Evolutionary conservation across 768 basidiomycete species (phyloP).

Genomic region (Obba rivulosa): DNA sequence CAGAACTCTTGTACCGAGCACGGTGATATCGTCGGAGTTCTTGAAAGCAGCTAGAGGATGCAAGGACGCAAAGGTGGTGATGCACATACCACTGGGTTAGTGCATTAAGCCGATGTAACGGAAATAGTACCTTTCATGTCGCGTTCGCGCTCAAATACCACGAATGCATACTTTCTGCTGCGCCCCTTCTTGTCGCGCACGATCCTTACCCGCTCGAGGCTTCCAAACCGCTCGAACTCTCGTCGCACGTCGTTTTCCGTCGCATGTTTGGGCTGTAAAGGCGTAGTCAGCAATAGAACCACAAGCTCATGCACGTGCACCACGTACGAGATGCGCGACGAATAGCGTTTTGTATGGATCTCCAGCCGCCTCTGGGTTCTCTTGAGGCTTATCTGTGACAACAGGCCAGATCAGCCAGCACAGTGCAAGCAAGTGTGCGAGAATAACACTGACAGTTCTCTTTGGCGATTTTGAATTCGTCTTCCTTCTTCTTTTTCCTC

Average conservation of each 20-base stretch:
- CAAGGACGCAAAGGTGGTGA: slow-evolving; percentile 17
- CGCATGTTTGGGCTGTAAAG: slow-evolving; percentile 76
- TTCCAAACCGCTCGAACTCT: slow-evolving; percentile 94
- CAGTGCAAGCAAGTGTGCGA: not conserved
- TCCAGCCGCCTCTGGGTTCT: slow-evolving; percentile 85
- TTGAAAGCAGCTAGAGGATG: slow-evolving; percentile 79
- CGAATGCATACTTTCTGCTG: slow-evolving; percentile 89
- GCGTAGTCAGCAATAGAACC: slow-evolving; percentile 6
- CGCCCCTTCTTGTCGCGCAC: slow-evolving; percentile 88
- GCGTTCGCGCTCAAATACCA: slow-evolving; percentile 95
- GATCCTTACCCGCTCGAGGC: slow-evolving; percentile 90
- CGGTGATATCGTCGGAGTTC: slow-evolving; percentile 94
- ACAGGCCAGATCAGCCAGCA: slow-evolving; percentile 9
- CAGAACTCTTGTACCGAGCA: slow-evolving; percentile 92
- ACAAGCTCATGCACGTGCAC: not conserved
- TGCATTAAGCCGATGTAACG: slow-evolving; percentile 12
- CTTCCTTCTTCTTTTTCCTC: slow-evolving; percentile 66
- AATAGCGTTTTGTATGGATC: slow-evolving; percentile 99
- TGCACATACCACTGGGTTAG: slow-evolving; percentile 19
- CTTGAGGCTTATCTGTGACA: slow-evolving; percentile 82
- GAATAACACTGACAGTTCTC: slow-evolving; percentile 67
- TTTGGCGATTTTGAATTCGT: slow-evolving; percentile 75
- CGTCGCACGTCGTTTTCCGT: slow-evolving; percentile 89
- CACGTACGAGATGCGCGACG: slow-evolving; percentile 80
- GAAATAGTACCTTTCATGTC: slow-evolving; percentile 90